A percentile compares a stretch with the other conserved stretches of the same genome.
These are phyloP conservation scores for Blepharisma japonicum DNA, from an alignment of 73 alveolate species.

Conservation along the genomic window DNA sequence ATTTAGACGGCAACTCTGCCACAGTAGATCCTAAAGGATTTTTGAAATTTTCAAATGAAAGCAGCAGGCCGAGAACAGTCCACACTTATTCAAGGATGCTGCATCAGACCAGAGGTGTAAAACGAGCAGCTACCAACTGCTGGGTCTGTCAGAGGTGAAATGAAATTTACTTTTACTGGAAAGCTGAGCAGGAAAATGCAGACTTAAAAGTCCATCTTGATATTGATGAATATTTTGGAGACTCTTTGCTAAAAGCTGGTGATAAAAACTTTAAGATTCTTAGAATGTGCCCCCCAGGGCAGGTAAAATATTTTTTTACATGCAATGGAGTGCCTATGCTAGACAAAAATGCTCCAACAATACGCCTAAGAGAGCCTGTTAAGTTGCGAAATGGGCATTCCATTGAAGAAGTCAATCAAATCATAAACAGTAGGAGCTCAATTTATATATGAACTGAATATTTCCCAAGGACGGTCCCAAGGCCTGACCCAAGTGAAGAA, in stretches of 20 bases:
- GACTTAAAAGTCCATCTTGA: background rate
- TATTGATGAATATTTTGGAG: background rate
- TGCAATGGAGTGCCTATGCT: background rate
- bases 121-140: background rate
- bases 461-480: background rate
- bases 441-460: background rate
- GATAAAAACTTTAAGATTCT: background rate
- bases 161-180: background rate
- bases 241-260: background rate
- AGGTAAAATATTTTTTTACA: constrained; percentile 17
- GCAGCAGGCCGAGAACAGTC: background rate
- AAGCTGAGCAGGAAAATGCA: background rate
- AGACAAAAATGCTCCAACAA: background rate
- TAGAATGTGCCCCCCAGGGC: constrained; percentile 19
- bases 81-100: background rate
- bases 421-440: background rate
- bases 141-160: constrained; percentile 25
- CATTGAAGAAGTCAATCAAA: background rate
- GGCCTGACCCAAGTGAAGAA: background rate
- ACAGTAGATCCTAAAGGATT: background rate
- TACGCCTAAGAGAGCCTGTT: background rate
- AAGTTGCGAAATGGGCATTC: background rate
- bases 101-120: background rate
- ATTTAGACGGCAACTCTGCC: constrained; percentile 11
- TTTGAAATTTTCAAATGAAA: background rate